Conservation (phyloP, 2,329 filamentous ascomycete genomes). For the Bimuria novae-zelandiae region DNA sequence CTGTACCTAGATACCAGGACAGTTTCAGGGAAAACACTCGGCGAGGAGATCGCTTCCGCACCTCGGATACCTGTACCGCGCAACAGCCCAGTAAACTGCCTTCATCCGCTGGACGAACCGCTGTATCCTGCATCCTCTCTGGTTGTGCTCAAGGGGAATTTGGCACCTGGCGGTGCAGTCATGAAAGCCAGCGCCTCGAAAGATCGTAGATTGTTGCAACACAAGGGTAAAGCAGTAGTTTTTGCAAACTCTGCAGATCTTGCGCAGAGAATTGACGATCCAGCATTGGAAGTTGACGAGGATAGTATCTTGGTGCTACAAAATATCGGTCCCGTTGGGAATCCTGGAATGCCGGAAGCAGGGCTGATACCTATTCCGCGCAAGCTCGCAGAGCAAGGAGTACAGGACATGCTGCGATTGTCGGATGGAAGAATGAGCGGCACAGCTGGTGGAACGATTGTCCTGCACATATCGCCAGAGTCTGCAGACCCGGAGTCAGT, state of each 20-base stretch:
- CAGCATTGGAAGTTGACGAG: constrained; percentile 70
- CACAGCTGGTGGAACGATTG: constrained; percentile 60
- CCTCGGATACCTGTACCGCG: constrained; percentile 51
- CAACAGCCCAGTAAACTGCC: constrained; percentile 10
- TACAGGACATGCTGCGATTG: constrained; percentile 59
- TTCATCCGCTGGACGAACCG: constrained; percentile 68
- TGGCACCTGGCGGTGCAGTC: constrained; percentile 84
- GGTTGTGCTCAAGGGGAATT: constrained; percentile 81
- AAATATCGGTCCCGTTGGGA: constrained; percentile 88
- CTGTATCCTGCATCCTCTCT: constrained; percentile 84
- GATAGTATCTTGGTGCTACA: constrained; percentile 85
- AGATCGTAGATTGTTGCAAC: constrained; percentile 66
- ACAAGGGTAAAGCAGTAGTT: constrained; percentile 76
- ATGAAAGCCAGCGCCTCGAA: constrained; percentile 96
- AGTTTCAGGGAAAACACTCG: constrained; percentile 78
- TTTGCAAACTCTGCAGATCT: constrained; percentile 83
- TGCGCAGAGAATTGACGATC: constrained; percentile 70
- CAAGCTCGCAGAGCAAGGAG: constrained; percentile 53
- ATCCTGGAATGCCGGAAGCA: constrained; percentile 92
- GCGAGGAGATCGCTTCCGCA: constrained; percentile 74
- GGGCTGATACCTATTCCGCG: constrained; percentile 82
- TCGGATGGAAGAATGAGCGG: constrained; percentile 61
- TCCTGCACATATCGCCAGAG: constrained; percentile 60
- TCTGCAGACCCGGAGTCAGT: constrained; percentile 53
- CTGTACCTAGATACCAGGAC: constrained; percentile 77